Percentiles rank a stretch among this genome's conserved stretches.
phyloP scores from a whole-genome alignment of 2,329 filamentous ascomycete species.

The Penicillium sp. region DNA sequence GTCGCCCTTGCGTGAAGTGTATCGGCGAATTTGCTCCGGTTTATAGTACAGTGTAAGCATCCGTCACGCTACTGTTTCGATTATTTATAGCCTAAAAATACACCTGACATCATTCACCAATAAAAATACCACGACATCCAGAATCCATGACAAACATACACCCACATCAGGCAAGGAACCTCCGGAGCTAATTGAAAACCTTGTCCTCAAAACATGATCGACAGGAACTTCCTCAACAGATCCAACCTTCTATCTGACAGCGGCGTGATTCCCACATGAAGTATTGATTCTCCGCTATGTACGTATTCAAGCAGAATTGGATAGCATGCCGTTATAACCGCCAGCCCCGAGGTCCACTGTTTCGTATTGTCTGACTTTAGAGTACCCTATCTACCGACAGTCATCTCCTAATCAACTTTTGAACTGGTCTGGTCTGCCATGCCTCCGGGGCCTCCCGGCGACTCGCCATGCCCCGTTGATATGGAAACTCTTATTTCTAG shows the following conservation, averaged over 20 bases:
- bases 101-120: neutral
- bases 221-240: neutral
- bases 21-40: constrained; percentile 14
- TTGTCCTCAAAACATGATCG: neutral
- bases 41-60: neutral
- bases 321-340: neutral
- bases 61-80: constrained; percentile 8
- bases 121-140: neutral
- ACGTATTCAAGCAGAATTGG: neutral
- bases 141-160: neutral
- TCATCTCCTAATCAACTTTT: neutral
- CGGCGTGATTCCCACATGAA: neutral
- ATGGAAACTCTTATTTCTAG: neutral
- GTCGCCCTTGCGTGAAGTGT: constrained; percentile 11
- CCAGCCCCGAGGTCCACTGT: neutral
- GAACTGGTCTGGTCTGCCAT: neutral
- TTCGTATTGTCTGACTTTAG: neutral
- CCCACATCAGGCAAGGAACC: neutral
- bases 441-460: neutral
- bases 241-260: neutral
- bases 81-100: constrained; percentile 12
- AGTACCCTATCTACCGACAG: neutral
- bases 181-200: neutral
- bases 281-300: neutral
- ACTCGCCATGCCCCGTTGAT: neutral